Base-by-base conservation (phyloP, 305 asterid genomes). In the Fraxinus latifolia region DNA sequence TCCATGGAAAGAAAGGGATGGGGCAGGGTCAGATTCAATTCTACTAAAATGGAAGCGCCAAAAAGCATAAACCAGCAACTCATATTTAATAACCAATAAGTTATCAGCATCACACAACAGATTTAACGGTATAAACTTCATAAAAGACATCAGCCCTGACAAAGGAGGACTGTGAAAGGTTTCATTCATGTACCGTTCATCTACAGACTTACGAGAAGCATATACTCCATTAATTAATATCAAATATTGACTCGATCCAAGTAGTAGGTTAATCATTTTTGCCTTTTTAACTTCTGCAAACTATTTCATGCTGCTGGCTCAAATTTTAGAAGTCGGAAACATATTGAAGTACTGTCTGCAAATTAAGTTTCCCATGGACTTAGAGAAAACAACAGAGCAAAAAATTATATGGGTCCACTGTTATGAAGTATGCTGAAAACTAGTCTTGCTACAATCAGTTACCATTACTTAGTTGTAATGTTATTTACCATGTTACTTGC, bases 21-120 rank as follows among this genome's bases (percentile, higher is more conserved):
- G 32, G 33, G 32, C 32, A 36, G 73, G 77, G 36, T 31, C 84
- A 60, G 25, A 82, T 80, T 79, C 76, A 80, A 80, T 47, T 36
- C 85, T 79, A 50, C 42, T 12, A 71, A 25, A 84, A 76, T 77
- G 34, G 36, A 27, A 70, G 71, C 74, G 34, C 21, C 9, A 4
- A 23, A 31, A 73, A 39, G 71, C 71, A 62, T 62, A 21, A 23
- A 62, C 32, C 33, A 19, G 2, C 29, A 62, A 23, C 71, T 21
- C 32, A 21, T 31, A 62, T 32, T 19, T 19, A 62, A 62, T 7
- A 62, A 19, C 14, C 12, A 62, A 0, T 62, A 25, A 50, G 21
- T 62, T 25, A 8, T 8, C 31, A 25, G 29, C 14, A 62, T 62
- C 55, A 44, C 25, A 21, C 68, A 39, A 74, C 71, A 60, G 71